Conservation (phyloP, 2,329 filamentous ascomycete species). For the Penicillium brevicompactum region DNA sequence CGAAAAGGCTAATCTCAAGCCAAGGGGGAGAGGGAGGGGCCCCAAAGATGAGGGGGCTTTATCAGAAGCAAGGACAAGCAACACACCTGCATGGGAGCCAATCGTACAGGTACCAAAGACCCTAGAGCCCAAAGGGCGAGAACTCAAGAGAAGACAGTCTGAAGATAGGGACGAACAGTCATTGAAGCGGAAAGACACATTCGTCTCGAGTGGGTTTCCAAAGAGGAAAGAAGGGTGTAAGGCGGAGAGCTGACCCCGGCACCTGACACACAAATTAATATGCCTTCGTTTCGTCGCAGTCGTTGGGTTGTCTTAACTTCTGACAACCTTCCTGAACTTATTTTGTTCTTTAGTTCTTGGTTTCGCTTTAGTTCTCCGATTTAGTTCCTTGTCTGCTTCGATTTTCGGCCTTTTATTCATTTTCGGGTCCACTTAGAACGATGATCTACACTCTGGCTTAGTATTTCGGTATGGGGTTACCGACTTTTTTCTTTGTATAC, state of each 20-base stretch:
- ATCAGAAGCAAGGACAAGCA: conserved; percentile 3
- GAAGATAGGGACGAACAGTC: conserved; percentile 39
- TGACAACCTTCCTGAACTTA: background rate
- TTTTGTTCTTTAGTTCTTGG: background rate
- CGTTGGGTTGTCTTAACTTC: background rate
- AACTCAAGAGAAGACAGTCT: conserved; percentile 28
- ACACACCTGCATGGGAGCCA: conserved; percentile 45
- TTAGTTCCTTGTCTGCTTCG: background rate
- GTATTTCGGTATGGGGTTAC: too few relatives aligned
- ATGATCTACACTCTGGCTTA: background rate
- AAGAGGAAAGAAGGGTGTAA: background rate
- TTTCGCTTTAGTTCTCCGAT: background rate
- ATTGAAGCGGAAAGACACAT: conserved; percentile 41
- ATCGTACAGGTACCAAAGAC: conserved; percentile 29
- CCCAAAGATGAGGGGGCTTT: background rate
- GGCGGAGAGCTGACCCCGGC: background rate
- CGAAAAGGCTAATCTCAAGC: background rate
- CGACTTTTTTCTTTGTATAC: background rate
- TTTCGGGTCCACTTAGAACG: background rate
- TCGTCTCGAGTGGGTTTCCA: conserved; percentile 10
- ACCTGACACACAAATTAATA: conserved; percentile 3
- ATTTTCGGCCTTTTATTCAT: background rate
- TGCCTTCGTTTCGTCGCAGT: background rate
- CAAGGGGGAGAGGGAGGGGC: background rate
- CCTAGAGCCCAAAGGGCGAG: conserved; percentile 26